Conservation (phyloP, 352 stramenopile genomes). For the Phytophthora nicotianae region DNA sequence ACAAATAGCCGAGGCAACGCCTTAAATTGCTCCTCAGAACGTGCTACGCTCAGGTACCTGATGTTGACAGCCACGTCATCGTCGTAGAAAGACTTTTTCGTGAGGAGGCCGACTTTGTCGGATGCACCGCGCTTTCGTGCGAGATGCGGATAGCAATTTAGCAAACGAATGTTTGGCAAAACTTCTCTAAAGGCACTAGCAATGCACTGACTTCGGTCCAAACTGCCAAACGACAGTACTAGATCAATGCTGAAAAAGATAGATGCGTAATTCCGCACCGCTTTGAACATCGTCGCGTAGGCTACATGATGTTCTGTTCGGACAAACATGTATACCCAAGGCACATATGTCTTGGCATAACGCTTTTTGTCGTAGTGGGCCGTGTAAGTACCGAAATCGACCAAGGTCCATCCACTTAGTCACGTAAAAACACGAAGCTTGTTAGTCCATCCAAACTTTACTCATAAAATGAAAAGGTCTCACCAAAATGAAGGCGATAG, state of each 20-base stretch:
- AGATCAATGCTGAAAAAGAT: conserved; percentile 23
- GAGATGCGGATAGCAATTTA: conserved; percentile 25
- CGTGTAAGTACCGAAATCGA: conserved; percentile 35
- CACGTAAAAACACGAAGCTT: too few relatives aligned
- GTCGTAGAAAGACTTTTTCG: conserved; percentile 3
- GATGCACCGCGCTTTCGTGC: conserved; percentile 10
- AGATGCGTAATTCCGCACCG: conserved; percentile 4
- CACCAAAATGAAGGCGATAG: too few relatives aligned
- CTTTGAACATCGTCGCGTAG: conserved; percentile 21
- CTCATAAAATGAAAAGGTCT: too few relatives aligned
- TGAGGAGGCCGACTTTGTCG: conserved; percentile 3
- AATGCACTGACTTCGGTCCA: conserved; percentile 18
- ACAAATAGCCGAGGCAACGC: not conserved
- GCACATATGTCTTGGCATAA: conserved; percentile 33
- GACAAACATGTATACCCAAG: conserved; percentile 33
- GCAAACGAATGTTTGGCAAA: conserved; percentile 15
- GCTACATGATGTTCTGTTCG: conserved; percentile 20
- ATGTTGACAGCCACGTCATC: conserved; percentile 9
- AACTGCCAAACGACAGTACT: conserved; percentile 15
- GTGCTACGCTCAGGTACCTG: conserved; percentile 6
- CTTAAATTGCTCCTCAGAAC: conserved; percentile 2
- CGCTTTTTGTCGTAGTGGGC: conserved; percentile 13
- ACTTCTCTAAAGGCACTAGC: conserved; percentile 26
- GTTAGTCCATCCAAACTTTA: too few relatives aligned
- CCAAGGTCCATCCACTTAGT: conserved; percentile 23